These are phyloP conservation scores for Aspergillus saccharolyticus DNA, from an alignment of 495 filamentous ascomycete species.

Conservation along the genomic window DNA sequence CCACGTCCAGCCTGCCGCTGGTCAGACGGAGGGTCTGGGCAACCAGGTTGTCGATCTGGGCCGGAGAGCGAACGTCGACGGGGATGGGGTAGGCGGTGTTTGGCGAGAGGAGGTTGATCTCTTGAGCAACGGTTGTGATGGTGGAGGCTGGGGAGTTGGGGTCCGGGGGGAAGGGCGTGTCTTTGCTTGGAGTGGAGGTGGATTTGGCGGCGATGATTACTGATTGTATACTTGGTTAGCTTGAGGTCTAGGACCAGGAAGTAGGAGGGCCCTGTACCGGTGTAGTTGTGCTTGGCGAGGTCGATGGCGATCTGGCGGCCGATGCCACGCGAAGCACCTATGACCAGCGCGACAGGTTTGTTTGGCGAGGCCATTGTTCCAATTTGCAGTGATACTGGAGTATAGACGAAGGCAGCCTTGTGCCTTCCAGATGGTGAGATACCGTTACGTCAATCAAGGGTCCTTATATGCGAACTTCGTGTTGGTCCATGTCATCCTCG, in stretches of 20 bases:
- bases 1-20: slow-evolving; percentile 57
- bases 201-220: slow-evolving; percentile 81
- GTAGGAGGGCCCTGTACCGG: slow-evolving; percentile 41
- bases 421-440: neutral
- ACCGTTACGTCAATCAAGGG: too few relatives aligned
- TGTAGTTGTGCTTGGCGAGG: slow-evolving; percentile 63
- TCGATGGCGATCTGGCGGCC: slow-evolving; percentile 74
- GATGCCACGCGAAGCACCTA: slow-evolving; percentile 70
- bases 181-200: slow-evolving; percentile 54
- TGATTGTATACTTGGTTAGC: slow-evolving; percentile 26
- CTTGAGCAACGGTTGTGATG: slow-evolving; percentile 76
- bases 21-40: slow-evolving; percentile 57
- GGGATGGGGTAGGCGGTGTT: slow-evolving; percentile 55
- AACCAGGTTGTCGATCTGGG: slow-evolving; percentile 59
- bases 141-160: slow-evolving; percentile 77
- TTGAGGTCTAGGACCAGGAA: neutral
- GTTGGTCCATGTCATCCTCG: neutral
- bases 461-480: neutral
- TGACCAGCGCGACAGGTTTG: slow-evolving; percentile 56
- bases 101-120: slow-evolving; percentile 60
- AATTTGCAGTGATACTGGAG: neutral
- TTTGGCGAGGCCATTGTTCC: slow-evolving; percentile 14
- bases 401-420: neutral
- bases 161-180: slow-evolving; percentile 67
- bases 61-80: slow-evolving; percentile 63